Evolutionary conservation across 768 basidiomycete genomes (phyloP).

Genomic region (Leccinum aurantiacum): DNA sequence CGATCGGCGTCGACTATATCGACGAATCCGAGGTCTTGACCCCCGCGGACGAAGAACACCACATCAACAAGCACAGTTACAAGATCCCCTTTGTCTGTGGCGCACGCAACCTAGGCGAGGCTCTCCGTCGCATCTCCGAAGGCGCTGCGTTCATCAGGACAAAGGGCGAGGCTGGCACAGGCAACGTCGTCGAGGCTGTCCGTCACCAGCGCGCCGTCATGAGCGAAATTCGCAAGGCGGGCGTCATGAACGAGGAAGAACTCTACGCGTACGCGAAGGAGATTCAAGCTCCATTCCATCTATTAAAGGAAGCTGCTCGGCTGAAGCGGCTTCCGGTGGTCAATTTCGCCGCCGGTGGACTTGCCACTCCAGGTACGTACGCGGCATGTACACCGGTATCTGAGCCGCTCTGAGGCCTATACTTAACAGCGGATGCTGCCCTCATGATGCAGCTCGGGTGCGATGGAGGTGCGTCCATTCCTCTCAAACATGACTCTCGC

Average conservation of each 20-base stretch:
- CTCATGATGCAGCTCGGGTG: constrained; percentile 99
- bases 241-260: constrained; percentile 92
- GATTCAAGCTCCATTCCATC: constrained; percentile 89
- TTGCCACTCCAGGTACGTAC: constrained; percentile 80
- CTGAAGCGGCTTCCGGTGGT: constrained; percentile 93
- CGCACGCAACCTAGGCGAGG: constrained; percentile 92
- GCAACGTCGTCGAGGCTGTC: constrained; percentile 92
- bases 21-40: constrained; percentile 95
- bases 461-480: constrained; percentile 73
- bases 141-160: constrained; percentile 99
- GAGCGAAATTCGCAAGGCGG: constrained; percentile 80
- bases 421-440: constrained; percentile 78
- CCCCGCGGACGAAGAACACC: constrained; percentile 92
- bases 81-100: constrained; percentile 97
- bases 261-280: constrained; percentile 92
- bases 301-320: constrained; percentile 94
- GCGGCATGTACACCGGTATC: neutral
- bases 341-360: constrained; percentile 94
- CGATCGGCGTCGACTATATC: constrained; percentile 94
- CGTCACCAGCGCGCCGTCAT: constrained; percentile 85
- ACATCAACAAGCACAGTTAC: constrained; percentile 95
- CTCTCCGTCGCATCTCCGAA: constrained; percentile 92
- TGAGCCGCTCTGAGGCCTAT: neutral
- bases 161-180: constrained; percentile 90
- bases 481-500: neutral